phyloP scores from a whole-genome alignment of 2,329 filamentous ascomycete genomes.

The Incumbomyces lentus region DNA sequence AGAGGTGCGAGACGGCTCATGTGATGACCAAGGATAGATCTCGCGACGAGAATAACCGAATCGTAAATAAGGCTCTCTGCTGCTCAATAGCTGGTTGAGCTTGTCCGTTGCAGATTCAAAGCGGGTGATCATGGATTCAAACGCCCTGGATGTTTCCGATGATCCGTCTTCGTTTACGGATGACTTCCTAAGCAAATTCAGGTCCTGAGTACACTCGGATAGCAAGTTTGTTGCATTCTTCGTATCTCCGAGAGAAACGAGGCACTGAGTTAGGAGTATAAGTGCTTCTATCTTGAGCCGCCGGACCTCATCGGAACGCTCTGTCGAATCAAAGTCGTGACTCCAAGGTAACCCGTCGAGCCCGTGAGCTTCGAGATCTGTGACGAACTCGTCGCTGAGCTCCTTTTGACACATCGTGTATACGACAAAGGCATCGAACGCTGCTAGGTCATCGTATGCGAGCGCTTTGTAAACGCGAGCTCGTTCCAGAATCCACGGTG shows the following conservation, averaged over 20 bases:
- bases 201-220: background rate
- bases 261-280: constrained; percentile 4
- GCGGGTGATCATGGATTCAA: background rate
- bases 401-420: constrained; percentile 79
- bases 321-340: background rate
- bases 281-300: background rate
- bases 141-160: background rate
- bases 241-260: constrained; percentile 22
- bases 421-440: constrained; percentile 81
- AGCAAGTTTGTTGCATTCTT: background rate
- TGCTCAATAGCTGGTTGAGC: no score
- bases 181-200: background rate
- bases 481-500: constrained; percentile 34
- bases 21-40: constrained; percentile 53
- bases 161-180: background rate
- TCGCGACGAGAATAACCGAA: constrained; percentile 39
- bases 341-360: constrained; percentile 24
- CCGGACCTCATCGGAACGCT: constrained; percentile 38
- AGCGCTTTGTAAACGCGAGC: constrained; percentile 62
- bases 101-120: background rate
- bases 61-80: background rate
- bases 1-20: constrained; percentile 49
- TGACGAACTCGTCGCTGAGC: constrained; percentile 68
- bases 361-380: constrained; percentile 55
- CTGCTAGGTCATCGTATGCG: constrained; percentile 80